Percentiles rank a stretch among this genome's conserved stretches.
Evolutionary conservation across 1,284 basidiomycete species (phyloP).

Genomic region (Porodaedalea pini): DNA sequence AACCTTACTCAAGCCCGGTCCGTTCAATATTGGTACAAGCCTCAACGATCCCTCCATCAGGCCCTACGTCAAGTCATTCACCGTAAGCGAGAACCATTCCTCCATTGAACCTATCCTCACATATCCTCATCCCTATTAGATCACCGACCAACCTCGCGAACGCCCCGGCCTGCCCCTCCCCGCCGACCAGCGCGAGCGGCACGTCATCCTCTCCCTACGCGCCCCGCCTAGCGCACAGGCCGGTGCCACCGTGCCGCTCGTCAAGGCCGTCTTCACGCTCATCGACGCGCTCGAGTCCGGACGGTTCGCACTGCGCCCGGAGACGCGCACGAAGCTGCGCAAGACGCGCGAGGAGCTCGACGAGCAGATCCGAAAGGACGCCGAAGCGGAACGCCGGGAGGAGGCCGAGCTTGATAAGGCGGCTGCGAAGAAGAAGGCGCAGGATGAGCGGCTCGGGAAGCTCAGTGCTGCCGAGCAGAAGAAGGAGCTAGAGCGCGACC

Average conservation of each 20-base stretch:
- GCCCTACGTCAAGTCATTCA: constrained; percentile 75
- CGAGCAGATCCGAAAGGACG: constrained; percentile 63
- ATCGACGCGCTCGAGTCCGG: constrained; percentile 64
- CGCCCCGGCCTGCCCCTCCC: constrained; percentile 55
- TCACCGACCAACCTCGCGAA: constrained; percentile 79
- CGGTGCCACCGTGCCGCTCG: constrained; percentile 52
- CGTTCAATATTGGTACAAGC: constrained; percentile 51
- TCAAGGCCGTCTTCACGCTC: constrained; percentile 68
- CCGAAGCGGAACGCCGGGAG: constrained; percentile 66
- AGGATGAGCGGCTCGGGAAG: constrained; percentile 66
- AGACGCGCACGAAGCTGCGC: constrained; percentile 73
- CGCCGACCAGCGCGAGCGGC: constrained; percentile 56
- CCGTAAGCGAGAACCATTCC: constrained; percentile 37
- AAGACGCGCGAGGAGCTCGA: constrained; percentile 70
- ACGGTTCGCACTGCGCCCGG: constrained; percentile 59
- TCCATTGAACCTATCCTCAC: constrained; percentile 10
- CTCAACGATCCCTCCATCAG: constrained; percentile 63
- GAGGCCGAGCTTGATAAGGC: constrained; percentile 49
- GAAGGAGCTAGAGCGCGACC: constrained; percentile 78
- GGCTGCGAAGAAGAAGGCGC: constrained; percentile 69
- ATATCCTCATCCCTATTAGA: constrained; percentile 33
- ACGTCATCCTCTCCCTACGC: constrained; percentile 64
- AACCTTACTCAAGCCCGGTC: constrained; percentile 63
- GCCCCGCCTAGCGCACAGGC: constrained; percentile 51
- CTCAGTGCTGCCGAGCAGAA: constrained; percentile 80